Evolutionary conservation across 1,139 yeast genomes (phyloP).

Genomic region (Diutina rugosa): DNA sequence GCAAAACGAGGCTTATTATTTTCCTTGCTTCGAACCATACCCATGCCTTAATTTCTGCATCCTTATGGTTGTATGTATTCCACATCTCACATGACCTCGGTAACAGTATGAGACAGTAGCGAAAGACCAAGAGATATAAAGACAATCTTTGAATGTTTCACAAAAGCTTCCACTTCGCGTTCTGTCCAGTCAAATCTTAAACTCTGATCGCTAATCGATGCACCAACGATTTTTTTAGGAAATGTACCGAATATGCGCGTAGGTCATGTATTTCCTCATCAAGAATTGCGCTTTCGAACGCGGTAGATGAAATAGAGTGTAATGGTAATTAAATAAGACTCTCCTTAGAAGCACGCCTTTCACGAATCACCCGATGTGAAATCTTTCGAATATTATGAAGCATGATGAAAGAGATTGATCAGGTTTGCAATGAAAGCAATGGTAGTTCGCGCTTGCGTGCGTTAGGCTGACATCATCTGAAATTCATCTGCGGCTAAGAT

Average conservation of each 20-base stretch:
- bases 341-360: neutral
- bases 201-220: neutral
- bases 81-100: neutral
- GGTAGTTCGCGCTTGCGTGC: neutral
- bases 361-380: too few relatives aligned
- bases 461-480: neutral
- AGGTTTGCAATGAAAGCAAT: neutral
- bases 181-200: neutral
- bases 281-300: neutral
- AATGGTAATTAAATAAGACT: too few relatives aligned
- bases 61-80: neutral
- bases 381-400: too few relatives aligned
- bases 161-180: neutral
- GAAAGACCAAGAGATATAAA: neutral
- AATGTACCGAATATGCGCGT: neutral
- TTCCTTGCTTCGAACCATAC: neutral
- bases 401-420: too few relatives aligned
- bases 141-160: neutral
- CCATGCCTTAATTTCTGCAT: neutral
- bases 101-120: too few relatives aligned
- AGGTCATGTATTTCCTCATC: neutral
- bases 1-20: neutral
- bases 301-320: too few relatives aligned
- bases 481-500: neutral
- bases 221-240: neutral